Evolutionary conservation across 2,329 filamentous ascomycete genomes (phyloP), one percentile per base, ranked within the genome.

Genomic region (Epichloe baconii): DNA sequence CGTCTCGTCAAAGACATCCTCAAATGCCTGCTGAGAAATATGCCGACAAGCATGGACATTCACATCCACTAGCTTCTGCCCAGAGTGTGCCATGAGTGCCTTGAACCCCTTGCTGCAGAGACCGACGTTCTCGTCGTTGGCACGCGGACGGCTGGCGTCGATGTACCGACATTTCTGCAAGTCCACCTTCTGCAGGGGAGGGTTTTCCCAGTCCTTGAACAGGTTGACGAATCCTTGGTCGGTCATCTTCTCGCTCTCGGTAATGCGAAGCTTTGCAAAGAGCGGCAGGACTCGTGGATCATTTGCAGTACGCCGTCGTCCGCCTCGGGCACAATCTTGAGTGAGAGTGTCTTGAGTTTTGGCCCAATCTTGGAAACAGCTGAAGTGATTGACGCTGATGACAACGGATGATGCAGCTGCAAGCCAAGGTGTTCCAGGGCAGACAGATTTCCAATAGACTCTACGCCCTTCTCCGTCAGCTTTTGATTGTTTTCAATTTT

Each of bases 41-140:
- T 95, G 85, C 3, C 91, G 83, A 62, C 88, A 95, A 0, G 85
- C 86, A 14, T 87, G 79, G n/a, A 96, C 72, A 61, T 94, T 86
- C 36, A 97, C 71, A 41, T 77, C 71, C 53, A 75, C 74, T 2
- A 97, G 67, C 11, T 68, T 72, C 1, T 68, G 62, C 4, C 87
- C 86, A 0, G 89, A 95, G 63, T 96, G 91, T 0, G 72, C 69
- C 87, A 96, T 95, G 43, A 96, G 68, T 0, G 88, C 86, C 56
- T 76, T 72, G 69, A 97, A 91, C 0, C 86, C 89, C 5, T 77
- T 68, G 0, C 82, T 84, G 49, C 84, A 88, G 35, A 96, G 74
- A 2, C 90, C 91, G 44, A 91, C 69, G 23, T 77, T 74, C 51
- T 81, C 70, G 0, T 79, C 76, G 45, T 83, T 82, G 4, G 82